Evolutionary conservation across 768 basidiomycete species (phyloP).

Genomic region (Trametopsis cervina): DNA sequence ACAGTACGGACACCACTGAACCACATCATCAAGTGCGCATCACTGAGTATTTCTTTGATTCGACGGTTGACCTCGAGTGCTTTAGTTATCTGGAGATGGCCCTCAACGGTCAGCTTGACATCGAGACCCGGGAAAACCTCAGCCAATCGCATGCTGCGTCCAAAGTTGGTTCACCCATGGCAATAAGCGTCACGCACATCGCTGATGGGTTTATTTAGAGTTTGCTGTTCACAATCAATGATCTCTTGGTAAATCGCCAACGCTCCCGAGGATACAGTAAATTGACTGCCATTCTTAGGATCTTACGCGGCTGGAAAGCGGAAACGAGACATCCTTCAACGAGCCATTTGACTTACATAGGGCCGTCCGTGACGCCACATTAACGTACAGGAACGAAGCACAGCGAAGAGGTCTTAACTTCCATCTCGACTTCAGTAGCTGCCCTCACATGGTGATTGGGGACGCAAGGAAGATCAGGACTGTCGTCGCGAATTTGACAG

Average conservation of each 20-base stretch:
- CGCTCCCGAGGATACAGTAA: neutral
- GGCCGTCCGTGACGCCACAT: slow-evolving; percentile 55
- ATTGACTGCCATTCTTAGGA: slow-evolving; percentile 46
- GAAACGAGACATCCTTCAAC: slow-evolving; percentile 66
- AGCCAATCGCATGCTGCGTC: slow-evolving; percentile 69
- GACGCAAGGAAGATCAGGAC: slow-evolving; percentile 70
- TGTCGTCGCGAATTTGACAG: slow-evolving; percentile 71
- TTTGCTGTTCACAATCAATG: slow-evolving; percentile 78
- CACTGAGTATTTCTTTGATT: neutral
- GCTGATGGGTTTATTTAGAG: slow-evolving; percentile 30
- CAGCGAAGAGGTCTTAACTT: slow-evolving; percentile 54
- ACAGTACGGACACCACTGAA: slow-evolving; percentile 70
- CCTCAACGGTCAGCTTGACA: slow-evolving; percentile 64
- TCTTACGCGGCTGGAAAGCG: slow-evolving; percentile 69
- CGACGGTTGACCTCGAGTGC: too few relatives aligned
- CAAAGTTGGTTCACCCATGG: too few relatives aligned
- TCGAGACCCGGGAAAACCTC: slow-evolving; percentile 69
- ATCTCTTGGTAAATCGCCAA: slow-evolving; percentile 55
- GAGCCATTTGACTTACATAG: slow-evolving; percentile 66
- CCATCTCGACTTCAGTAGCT: slow-evolving; percentile 42
- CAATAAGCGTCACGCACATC: too few relatives aligned
- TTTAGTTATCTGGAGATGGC: slow-evolving; percentile 72
- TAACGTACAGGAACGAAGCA: slow-evolving; percentile 62
- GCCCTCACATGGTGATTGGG: slow-evolving; percentile 59
- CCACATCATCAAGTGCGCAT: slow-evolving; percentile 70